Base-by-base conservation (phyloP, 2,329 filamentous ascomycete genomes). In the Scolecobasidium constrictum region DNA sequence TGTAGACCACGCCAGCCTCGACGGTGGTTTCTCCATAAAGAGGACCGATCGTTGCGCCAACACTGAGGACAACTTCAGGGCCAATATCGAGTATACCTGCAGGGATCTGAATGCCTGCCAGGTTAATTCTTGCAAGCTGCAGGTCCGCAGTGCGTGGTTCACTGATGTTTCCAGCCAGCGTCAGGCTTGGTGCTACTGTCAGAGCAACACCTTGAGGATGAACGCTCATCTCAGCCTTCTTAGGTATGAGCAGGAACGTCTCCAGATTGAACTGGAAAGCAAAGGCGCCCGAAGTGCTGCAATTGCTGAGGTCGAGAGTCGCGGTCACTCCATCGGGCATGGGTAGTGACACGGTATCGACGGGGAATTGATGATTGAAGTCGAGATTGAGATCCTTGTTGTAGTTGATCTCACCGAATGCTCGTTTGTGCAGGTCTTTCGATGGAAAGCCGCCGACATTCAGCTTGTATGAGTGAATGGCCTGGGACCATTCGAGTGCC, bases 381-480 rank as follows among this genome's bases (percentile, higher is more conserved):
- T 52, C 47, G 9, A 51, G 43, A 11, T 5, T 18, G 5, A 44
- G 38, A 15, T 43, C 20, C 34, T 53, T 52, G 13, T 43, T 44
- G 22, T 49, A 49, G 26, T 31, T n/a, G n/a, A 31, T 31, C 26
- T 31, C 26, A 9, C 26, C 26, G 26, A 31, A 31, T 33, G 50
- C 50, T 28, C 52, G 39, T 34, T 22, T 33, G 21, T 26, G n/a
- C 5, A 45, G 9, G 16, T 35, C 33, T 18, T 11, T 26, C 11
- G 13, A n/a, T 12, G 37, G 9, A 13, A 49, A 26, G 4, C 40
- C 42, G 6, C 52, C 50, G 15, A 54, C 50, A 16, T 44, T 38
- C 4, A 54, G 41, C 11, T 54, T 48, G 42, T 49, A 54, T 13
- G 35, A 49, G 42, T 52, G 51, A 4, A 50, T 48, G 28, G 50